A percentile compares a stretch with the other conserved stretches of the same genome.
phyloP scores from a whole-genome alignment of 2,329 filamentous ascomycete species.

The Hymenoscyphus fraxineus region DNA sequence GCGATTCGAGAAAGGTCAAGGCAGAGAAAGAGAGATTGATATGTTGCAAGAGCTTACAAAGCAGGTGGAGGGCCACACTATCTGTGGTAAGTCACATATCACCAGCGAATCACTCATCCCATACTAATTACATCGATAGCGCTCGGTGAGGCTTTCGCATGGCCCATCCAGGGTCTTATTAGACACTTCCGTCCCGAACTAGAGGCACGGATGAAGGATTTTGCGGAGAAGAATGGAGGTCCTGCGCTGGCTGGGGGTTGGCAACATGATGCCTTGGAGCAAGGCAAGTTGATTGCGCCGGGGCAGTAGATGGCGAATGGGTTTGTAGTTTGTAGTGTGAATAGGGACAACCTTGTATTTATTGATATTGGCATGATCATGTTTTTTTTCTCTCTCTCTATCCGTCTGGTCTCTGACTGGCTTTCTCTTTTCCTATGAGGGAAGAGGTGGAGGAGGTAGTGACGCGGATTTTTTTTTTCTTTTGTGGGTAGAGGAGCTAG shows the following conservation, averaged over 20 bases:
- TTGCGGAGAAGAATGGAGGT: slow-evolving; percentile 68
- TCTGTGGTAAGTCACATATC: slow-evolving; percentile 67
- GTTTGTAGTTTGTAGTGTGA: slow-evolving; percentile 19
- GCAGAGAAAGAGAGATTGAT: slow-evolving; percentile 88
- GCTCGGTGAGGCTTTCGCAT: slow-evolving; percentile 95
- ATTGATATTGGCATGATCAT: slow-evolving; percentile 25
- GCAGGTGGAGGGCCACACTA: slow-evolving; percentile 98
- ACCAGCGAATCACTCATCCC: background rate
- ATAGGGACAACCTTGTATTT: slow-evolving; percentile 31
- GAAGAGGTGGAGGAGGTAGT: too few relatives aligned
- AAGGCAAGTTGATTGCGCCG: slow-evolving; percentile 82
- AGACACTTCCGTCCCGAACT: slow-evolving; percentile 96
- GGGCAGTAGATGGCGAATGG: slow-evolving; percentile 66
- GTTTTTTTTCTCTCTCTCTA: slow-evolving; percentile 2
- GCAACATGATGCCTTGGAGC: slow-evolving; percentile 67
- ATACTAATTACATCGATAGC: slow-evolving; percentile 44
- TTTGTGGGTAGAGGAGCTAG: background rate
- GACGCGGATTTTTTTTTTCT: background rate
- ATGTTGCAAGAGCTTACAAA: slow-evolving; percentile 99
- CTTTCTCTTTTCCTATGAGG: background rate
- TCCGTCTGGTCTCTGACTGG: background rate
- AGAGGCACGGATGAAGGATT: slow-evolving; percentile 83
- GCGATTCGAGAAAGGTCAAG: slow-evolving; percentile 88
- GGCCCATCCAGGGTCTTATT: slow-evolving; percentile 97
- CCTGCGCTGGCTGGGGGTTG: slow-evolving; percentile 81